Evolutionary conservation across 2,329 filamentous ascomycete species (phyloP).

Genomic region (Orbilia blumenaviensis): DNA sequence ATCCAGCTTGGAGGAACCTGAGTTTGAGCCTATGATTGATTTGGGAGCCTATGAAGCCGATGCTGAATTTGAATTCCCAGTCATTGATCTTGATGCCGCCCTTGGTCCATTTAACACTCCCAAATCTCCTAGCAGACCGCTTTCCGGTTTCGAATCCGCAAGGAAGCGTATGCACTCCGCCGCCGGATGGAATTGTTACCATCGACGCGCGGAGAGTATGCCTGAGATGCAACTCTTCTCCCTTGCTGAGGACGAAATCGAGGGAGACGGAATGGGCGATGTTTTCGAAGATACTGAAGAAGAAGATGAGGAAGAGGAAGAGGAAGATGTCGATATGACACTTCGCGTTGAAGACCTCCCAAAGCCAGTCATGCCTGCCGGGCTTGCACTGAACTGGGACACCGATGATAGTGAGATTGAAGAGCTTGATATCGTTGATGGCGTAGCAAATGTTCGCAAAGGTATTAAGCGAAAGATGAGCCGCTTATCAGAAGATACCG

Average conservation of each 20-base stretch:
- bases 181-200: slow-evolving; percentile 77
- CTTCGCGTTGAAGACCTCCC: slow-evolving; percentile 38
- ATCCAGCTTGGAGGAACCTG: slow-evolving; percentile 56
- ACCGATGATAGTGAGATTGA: slow-evolving; percentile 52
- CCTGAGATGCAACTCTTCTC: slow-evolving; percentile 78
- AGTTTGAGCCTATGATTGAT: slow-evolving; percentile 55
- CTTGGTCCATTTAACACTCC: slow-evolving; percentile 91
- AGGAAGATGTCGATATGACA: slow-evolving; percentile 53
- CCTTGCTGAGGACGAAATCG: slow-evolving; percentile 67
- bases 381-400: slow-evolving; percentile 43
- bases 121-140: slow-evolving; percentile 62
- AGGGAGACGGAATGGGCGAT: slow-evolving; percentile 77
- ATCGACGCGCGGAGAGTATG: slow-evolving; percentile 80
- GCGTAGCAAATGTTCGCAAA: slow-evolving; percentile 48
- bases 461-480: slow-evolving; percentile 54
- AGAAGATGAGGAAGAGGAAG: slow-evolving; percentile 64
- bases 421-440: slow-evolving; percentile 57
- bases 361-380: slow-evolving; percentile 42
- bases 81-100: slow-evolving; percentile 94
- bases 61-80: slow-evolving; percentile 71
- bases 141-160: slow-evolving; percentile 75
- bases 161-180: slow-evolving; percentile 80
- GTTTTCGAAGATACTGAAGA: slow-evolving; percentile 88
- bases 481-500: slow-evolving; percentile 49
- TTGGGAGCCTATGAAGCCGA: slow-evolving; percentile 60